Conservation (phyloP, 208 protist genomes). For the Acanthamoeba castellanii region DNA sequence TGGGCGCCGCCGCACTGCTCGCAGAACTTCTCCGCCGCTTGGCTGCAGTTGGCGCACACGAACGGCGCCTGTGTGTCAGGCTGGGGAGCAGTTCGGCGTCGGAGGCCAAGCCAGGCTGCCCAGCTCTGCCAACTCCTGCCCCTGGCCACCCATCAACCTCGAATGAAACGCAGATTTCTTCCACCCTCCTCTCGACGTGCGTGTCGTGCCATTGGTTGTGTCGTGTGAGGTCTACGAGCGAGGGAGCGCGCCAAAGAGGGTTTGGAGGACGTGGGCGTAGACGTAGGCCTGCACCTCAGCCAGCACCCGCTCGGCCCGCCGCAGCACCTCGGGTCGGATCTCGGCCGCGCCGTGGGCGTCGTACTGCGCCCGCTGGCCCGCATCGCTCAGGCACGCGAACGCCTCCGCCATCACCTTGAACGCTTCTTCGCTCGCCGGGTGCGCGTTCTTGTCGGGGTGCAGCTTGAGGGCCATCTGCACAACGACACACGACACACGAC, state of each 20-base stretch:
- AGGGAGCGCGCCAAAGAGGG: background rate
- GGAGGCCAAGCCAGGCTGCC: too few species aligned
- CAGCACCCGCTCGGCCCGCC: conserved; percentile 36
- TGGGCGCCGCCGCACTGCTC: too few species aligned
- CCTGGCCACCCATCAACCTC: too few species aligned
- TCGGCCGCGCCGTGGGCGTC: background rate
- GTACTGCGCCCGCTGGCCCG: background rate
- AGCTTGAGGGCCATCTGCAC: conserved; percentile 39
- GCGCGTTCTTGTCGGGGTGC: conserved; percentile 34
- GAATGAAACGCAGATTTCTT: too few species aligned
- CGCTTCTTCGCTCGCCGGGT: conserved; percentile 1
- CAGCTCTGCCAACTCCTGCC: too few species aligned
- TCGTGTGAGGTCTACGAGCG: background rate
- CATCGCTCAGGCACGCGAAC: conserved; percentile 24
- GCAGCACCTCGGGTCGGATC: conserved; percentile 17
- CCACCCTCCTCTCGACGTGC: too few species aligned
- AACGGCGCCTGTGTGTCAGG: too few species aligned
- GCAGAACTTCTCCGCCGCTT: too few species aligned
- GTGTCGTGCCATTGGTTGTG: too few species aligned
- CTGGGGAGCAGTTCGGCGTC: too few species aligned
- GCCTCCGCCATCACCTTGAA: conserved; percentile 43
- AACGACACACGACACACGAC: background rate
- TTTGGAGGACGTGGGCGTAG: background rate
- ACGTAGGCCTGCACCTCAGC: conserved; percentile 32
- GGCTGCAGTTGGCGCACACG: too few species aligned